These are phyloP conservation scores for Tylopilus vinaceipallidus DNA, from an alignment of 768 basidiomycete species.

Conservation along the genomic window DNA sequence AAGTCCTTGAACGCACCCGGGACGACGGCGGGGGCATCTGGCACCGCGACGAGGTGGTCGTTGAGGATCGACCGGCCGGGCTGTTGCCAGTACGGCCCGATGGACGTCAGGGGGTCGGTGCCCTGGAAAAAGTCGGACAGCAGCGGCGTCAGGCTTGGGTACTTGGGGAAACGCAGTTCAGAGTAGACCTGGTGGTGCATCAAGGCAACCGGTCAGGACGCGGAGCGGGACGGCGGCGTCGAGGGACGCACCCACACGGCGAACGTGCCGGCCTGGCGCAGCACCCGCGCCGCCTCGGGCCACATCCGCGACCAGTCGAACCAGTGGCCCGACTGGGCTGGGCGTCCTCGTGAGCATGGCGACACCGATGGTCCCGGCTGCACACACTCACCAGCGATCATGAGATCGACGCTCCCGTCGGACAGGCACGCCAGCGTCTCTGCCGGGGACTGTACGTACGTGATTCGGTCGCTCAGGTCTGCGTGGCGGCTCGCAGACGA, in stretches of 20 bases:
- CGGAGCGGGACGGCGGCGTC: neutral
- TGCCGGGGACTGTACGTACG: slow-evolving; percentile 42
- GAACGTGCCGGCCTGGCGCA: slow-evolving; percentile 59
- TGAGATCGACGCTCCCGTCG: slow-evolving; percentile 60
- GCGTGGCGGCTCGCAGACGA: slow-evolving; percentile 13
- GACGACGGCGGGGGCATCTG: slow-evolving; percentile 42
- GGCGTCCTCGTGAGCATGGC: neutral
- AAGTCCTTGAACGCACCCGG: slow-evolving; percentile 39
- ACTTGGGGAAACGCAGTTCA: slow-evolving; percentile 65
- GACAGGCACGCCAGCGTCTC: slow-evolving; percentile 54
- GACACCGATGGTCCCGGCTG: too few relatives aligned
- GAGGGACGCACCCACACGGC: slow-evolving; percentile 64
- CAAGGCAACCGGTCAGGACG: too few relatives aligned
- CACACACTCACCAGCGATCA: slow-evolving; percentile 62
- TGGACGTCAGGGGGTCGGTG: slow-evolving; percentile 45
- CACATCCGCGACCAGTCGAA: slow-evolving; percentile 73
- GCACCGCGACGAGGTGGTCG: slow-evolving; percentile 67
- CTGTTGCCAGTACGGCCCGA: slow-evolving; percentile 77
- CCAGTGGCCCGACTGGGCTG: slow-evolving; percentile 84
- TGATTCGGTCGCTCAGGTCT: slow-evolving; percentile 19
- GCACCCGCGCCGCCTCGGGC: slow-evolving; percentile 60
- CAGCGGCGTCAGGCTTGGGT: slow-evolving; percentile 54
- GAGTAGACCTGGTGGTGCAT: slow-evolving; percentile 50
- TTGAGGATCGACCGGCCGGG: slow-evolving; percentile 79
- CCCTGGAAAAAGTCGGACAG: slow-evolving; percentile 68